phyloP scores from a whole-genome alignment of 2,329 filamentous ascomycete species.

The Cordyceps fumosorosea region DNA sequence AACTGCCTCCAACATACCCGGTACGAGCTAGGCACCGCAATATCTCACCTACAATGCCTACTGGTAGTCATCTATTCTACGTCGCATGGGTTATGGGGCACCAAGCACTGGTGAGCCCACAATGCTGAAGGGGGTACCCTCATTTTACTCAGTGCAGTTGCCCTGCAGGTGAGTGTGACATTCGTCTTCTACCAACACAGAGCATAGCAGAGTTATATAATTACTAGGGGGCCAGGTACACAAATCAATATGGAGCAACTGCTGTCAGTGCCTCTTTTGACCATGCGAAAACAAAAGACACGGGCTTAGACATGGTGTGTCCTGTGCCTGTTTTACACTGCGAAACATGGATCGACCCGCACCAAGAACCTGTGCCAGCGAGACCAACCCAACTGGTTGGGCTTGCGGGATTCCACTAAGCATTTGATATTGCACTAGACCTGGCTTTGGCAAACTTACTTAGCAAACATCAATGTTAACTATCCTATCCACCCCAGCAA shows the following conservation, averaged over 20 bases:
- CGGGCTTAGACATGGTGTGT: background rate
- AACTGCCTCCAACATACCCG: no score
- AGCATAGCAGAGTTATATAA: background rate
- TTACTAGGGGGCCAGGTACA: no score
- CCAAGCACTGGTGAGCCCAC: background rate
- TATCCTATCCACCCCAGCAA: background rate
- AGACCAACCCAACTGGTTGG: background rate
- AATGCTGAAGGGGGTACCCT: background rate
- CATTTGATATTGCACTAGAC: background rate
- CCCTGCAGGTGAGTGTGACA: slow-evolving; percentile 6
- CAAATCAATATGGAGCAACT: no score
- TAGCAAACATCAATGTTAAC: background rate
- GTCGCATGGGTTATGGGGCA: slow-evolving; percentile 7
- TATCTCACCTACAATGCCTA: background rate
- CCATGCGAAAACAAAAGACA: background rate
- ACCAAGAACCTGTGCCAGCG: background rate
- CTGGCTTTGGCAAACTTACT: background rate
- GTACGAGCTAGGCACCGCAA: background rate
- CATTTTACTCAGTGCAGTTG: slow-evolving; percentile 1
- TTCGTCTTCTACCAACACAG: background rate
- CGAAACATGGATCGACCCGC: background rate
- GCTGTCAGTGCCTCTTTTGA: background rate
- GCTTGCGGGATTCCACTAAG: background rate
- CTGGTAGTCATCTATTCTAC: background rate
- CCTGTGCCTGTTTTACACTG: background rate